Percentiles rank a stretch among this genome's conserved stretches.
Evolutionary conservation across 2,329 filamentous ascomycete genomes (phyloP).

Genomic region (Talaromyces atroroseus): DNA sequence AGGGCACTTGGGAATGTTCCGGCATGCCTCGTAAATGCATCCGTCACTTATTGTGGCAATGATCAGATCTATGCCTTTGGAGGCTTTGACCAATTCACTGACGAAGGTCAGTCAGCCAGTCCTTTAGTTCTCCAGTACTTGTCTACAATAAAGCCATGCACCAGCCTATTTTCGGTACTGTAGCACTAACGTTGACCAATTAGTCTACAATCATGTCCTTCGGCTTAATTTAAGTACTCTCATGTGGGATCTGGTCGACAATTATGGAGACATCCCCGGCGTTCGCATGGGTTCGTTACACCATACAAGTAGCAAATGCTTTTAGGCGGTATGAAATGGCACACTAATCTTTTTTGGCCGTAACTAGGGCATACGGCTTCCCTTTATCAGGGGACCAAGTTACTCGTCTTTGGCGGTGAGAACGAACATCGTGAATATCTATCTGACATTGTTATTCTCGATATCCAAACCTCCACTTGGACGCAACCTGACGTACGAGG

Average conservation of each 20-base stretch:
- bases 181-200: slow-evolving; percentile 2
- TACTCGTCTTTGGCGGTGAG: slow-evolving; percentile 96
- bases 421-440: slow-evolving; percentile 96
- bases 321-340: neutral
- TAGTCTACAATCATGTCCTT: slow-evolving; percentile 94
- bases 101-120: slow-evolving; percentile 58
- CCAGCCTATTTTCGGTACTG: neutral
- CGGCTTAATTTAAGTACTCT: slow-evolving; percentile 79
- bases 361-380: slow-evolving; percentile 81
- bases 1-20: slow-evolving; percentile 74
- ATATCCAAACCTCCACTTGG: slow-evolving; percentile 91
- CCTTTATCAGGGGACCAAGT: slow-evolving; percentile 85
- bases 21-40: slow-evolving; percentile 94
- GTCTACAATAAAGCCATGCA: neutral
- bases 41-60: slow-evolving; percentile 96
- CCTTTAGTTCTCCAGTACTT: neutral
- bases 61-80: slow-evolving; percentile 98
- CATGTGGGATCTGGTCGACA: slow-evolving; percentile 94
- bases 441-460: slow-evolving; percentile 92
- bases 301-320: neutral
- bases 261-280: slow-evolving; percentile 95
- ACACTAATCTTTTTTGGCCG: neutral
- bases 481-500: slow-evolving; percentile 84
- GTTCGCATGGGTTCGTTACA: slow-evolving; percentile 78
- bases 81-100: slow-evolving; percentile 96